phyloP scores from a whole-genome alignment of 176 grass and related monocot genomes.

The Leersia perrieri region DNA sequence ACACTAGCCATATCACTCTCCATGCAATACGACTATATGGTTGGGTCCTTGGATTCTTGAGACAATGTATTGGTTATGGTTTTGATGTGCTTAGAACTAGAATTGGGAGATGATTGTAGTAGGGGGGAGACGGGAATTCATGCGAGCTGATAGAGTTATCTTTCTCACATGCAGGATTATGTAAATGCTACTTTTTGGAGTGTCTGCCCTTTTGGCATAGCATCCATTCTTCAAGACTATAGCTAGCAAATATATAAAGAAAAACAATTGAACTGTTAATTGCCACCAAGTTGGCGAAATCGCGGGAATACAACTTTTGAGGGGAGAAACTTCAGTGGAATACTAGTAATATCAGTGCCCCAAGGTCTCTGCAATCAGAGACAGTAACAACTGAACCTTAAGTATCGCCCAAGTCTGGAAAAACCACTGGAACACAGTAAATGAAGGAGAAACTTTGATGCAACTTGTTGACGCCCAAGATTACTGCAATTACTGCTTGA shows the following conservation, averaged over 20 bases:
- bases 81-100: slow-evolving; percentile 14
- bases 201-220: slow-evolving; percentile 63
- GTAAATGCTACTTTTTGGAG: slow-evolving; percentile 58
- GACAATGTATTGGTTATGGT: slow-evolving; percentile 10
- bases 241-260: slow-evolving; percentile 71
- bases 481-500: slow-evolving; percentile 30
- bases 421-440: slow-evolving; percentile 36
- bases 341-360: slow-evolving; percentile 40
- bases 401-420: slow-evolving; percentile 37
- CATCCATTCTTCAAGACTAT: slow-evolving; percentile 36
- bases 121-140: slow-evolving; percentile 43
- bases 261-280: slow-evolving; percentile 53
- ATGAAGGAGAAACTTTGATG: slow-evolving; percentile 40
- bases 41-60: slow-evolving; percentile 15
- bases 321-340: slow-evolving; percentile 27
- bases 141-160: slow-evolving; percentile 68
- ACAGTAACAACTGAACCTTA: slow-evolving; percentile 57
- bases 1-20: not conserved
- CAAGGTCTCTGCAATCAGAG: slow-evolving; percentile 44
- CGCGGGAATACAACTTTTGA: slow-evolving; percentile 26
- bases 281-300: slow-evolving; percentile 55
- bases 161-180: slow-evolving; percentile 72
- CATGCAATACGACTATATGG: slow-evolving; percentile 1
- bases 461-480: slow-evolving; percentile 45
- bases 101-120: slow-evolving; percentile 22